Conservation (phyloP, 2,329 filamentous ascomycete species). For the Aspergillus eucalypticola region DNA sequence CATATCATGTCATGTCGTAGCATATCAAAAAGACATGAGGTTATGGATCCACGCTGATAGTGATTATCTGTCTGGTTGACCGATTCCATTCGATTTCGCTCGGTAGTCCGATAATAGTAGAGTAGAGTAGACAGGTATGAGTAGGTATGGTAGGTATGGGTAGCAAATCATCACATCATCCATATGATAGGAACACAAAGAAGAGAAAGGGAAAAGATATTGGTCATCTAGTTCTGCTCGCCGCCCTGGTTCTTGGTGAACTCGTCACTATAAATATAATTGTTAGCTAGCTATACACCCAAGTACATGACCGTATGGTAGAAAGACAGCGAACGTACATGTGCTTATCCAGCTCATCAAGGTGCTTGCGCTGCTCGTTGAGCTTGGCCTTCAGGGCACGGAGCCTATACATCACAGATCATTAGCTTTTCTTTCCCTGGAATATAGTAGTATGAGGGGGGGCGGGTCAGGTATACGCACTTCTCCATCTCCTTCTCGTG, state of each 20-base stretch:
- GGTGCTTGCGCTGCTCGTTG: slow-evolving; percentile 74
- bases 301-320: neutral
- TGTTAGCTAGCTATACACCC: slow-evolving; percentile 15
- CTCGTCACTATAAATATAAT: slow-evolving; percentile 61
- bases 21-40: neutral
- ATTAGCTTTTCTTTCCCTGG: neutral
- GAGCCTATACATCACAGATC: slow-evolving; percentile 51
- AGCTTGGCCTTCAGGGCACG: slow-evolving; percentile 69
- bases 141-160: neutral
- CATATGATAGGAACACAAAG: no score
- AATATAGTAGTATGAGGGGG: no score
- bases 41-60: neutral
- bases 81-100: neutral
- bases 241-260: slow-evolving; percentile 72
- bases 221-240: slow-evolving; percentile 51
- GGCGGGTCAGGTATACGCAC: slow-evolving; percentile 40
- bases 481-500: slow-evolving; percentile 86
- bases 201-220: no score
- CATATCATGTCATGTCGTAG: neutral
- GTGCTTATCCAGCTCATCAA: slow-evolving; percentile 81
- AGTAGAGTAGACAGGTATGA: neutral
- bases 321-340: slow-evolving; percentile 62
- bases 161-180: slow-evolving; percentile 4
- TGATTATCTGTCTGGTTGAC: neutral
- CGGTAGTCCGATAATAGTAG: neutral